Base-by-base conservation (phyloP, 331 rosid species). In the Pyracantha coccinea region DNA sequence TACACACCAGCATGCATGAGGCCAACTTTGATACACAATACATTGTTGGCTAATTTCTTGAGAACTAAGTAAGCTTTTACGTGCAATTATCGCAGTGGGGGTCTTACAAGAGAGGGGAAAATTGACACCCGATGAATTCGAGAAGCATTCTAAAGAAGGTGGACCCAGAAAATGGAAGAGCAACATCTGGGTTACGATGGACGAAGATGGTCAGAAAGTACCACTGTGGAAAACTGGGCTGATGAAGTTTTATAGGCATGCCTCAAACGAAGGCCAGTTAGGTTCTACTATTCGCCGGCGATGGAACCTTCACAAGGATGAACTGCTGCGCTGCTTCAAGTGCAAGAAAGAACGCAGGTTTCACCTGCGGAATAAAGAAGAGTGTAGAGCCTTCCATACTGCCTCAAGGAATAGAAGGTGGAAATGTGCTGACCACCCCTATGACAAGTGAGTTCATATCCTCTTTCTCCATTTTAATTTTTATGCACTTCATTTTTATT, bases 341-440 rank as follows among this genome's bases (percentile, higher is more conserved):
- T 89, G 91, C 66, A 15, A 38, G 1, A 89, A 81, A 32, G 70
- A 66, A 8, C 88, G 88, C 28, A 82, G 88, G 67, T 89, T 87
- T 62, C 85, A 68, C 31, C 84, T 77, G 2, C 72, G 66, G 1
- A 59, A 7, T 1, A 33, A 38, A 16, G 69, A 68, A 2, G 77
- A 83, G 6, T 75, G 82, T 29, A 55, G 54, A 3, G 5, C 54
- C 20, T 83, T 79, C 55, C 91, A 89, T 74, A 78, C 66, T 44
- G 87, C 89, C 2, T 2, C 69, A 20, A 44, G 29, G 4, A 67
- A 71, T 29, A 54, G 27, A 28, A 66, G 3, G 1, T 89, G 91
- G 89, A 78, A 68, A 15, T 88, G 89, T 79, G 35, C 75, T 62
- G 79, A 83, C 41, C 76, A 78, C 45, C 84, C 84, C 0, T 73